A percentile compares a stretch with the other conserved stretches of the same genome.
These are phyloP conservation scores for Pleurotus djamor DNA, from an alignment of 768 basidiomycete genomes.

Conservation along the genomic window DNA sequence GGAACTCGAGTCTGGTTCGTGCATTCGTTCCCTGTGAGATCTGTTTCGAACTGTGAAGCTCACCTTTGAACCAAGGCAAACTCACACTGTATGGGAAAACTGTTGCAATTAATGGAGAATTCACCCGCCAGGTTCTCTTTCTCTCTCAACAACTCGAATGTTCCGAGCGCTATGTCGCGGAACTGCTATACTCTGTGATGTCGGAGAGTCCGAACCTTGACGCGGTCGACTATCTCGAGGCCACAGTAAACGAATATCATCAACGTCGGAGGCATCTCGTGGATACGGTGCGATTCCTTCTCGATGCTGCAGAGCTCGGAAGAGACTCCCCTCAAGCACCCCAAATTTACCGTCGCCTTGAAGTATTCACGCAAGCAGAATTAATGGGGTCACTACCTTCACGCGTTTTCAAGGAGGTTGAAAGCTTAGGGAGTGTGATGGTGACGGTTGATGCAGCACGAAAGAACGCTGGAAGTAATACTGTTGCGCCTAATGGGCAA, in stretches of 20 bases:
- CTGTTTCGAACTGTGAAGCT: slow-evolving; percentile 3
- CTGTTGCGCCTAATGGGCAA: slow-evolving; percentile 52
- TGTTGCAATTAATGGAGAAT: slow-evolving; percentile 76
- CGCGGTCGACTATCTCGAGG: slow-evolving; percentile 58
- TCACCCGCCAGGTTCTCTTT: slow-evolving; percentile 74
- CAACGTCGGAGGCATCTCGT: slow-evolving; percentile 66
- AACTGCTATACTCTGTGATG: slow-evolving; percentile 64
- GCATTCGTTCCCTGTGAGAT: not conserved
- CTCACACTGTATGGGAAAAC: slow-evolving; percentile 59
- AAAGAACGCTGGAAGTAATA: slow-evolving; percentile 63
- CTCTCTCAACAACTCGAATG: slow-evolving; percentile 78
- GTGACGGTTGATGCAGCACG: slow-evolving; percentile 52
- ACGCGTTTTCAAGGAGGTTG: slow-evolving; percentile 64
- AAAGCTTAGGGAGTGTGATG: slow-evolving; percentile 52
- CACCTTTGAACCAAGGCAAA: slow-evolving; percentile 47
- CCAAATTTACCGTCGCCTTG: slow-evolving; percentile 48
- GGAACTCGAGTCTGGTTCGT: slow-evolving; percentile 66
- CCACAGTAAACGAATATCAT: slow-evolving; percentile 67
- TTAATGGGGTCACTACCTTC: slow-evolving; percentile 52
- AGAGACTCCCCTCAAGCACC: slow-evolving; percentile 20
- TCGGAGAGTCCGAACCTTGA: slow-evolving; percentile 62
- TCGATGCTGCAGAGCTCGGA: slow-evolving; percentile 47
- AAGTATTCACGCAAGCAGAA: slow-evolving; percentile 52
- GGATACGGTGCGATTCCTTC: slow-evolving; percentile 66
- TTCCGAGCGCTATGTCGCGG: slow-evolving; percentile 80